phyloP scores from a whole-genome alignment of 2,329 filamentous ascomycete species.

The Trichophyton mentagrophytes region DNA sequence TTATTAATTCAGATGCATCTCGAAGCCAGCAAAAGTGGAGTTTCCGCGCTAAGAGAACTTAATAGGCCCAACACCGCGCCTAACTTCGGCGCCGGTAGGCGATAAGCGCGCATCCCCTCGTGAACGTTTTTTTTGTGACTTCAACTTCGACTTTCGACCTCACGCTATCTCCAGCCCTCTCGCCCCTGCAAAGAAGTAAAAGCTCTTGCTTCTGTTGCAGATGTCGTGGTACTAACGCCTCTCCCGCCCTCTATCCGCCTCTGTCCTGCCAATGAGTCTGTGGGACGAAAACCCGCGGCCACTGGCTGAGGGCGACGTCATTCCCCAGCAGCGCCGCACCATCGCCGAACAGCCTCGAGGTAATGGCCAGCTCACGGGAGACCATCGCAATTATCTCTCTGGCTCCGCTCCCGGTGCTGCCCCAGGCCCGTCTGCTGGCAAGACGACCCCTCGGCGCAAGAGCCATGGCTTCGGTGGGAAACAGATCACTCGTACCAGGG shows the following conservation, averaged over 20 bases:
- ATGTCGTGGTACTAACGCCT: neutral
- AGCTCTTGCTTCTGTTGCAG: neutral
- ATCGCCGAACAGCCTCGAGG: neutral
- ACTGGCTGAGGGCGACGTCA: neutral
- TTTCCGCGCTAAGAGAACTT: neutral
- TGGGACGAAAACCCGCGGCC: slow-evolving; percentile 3
- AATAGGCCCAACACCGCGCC: neutral
- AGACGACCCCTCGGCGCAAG: slow-evolving; percentile 7
- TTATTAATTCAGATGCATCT: slow-evolving; percentile 2
- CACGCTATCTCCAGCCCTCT: neutral
- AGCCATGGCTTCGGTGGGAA: slow-evolving; percentile 20
- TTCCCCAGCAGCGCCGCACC: neutral
- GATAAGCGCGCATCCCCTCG: slow-evolving; percentile 2
- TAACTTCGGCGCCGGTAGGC: neutral
- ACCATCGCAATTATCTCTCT: neutral
- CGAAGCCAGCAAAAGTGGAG: neutral
- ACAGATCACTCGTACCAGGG: slow-evolving; percentile 36
- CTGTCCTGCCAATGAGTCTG: neutral
- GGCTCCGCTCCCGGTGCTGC: neutral
- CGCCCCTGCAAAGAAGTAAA: neutral
- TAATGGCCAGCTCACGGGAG: neutral
- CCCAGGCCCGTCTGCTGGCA: neutral
- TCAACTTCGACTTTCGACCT: neutral
- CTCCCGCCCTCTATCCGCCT: neutral
- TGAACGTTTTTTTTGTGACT: neutral